Base-by-base conservation (phyloP, 495 filamentous ascomycete species). In the Penicillium fimorum region DNA sequence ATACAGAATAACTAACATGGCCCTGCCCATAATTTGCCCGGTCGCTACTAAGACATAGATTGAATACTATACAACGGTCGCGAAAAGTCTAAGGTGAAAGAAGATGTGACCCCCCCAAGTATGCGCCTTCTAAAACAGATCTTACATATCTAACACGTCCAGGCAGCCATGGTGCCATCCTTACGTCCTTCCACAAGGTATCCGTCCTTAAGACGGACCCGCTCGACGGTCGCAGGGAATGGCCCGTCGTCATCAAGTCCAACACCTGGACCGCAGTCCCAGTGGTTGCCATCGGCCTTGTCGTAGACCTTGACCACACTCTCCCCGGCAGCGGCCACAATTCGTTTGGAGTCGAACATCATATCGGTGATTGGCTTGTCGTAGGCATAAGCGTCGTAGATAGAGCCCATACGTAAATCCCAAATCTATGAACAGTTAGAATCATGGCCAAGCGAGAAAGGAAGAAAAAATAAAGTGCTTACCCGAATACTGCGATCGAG, bases 271-370 rank as follows among this genome's bases (percentile, higher is more conserved):
- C 94, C 94, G 70, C 94, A 99, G 69, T 97, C 92, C 94, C 94
- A 97, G 69, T 97, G 95, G 55, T 89, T 76, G 11, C 91, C 92
- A 63, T 99, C 94, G 4, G 88, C 87, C 81, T 97, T 97, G 74
- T 99, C 94, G 71, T 97, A 97, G 46, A 97, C 87, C 74, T 99
- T 99, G 58, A 91, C 91, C 27, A 97, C 90, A 62, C 87, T 86
- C 70, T 97, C 93, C 45, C 92, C 89, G 0, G 91, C 91, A 4
- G 94, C 92, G 43, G 90, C 84, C 8, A 93, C 92, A 58, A 99
- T 99, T 41, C 94, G 85, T 27, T 92, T 86, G 12, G 80, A 78
- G 70, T 99, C 94, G 65, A 99, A 99, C 86, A 94, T 94, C 94
- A 97, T 97, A 77, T 88, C 92, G 24, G 91, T 96, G 58, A 99